Base-by-base conservation (phyloP, 192 early-diverging fungal genomes). In the Powellomyces hirtus region DNA sequence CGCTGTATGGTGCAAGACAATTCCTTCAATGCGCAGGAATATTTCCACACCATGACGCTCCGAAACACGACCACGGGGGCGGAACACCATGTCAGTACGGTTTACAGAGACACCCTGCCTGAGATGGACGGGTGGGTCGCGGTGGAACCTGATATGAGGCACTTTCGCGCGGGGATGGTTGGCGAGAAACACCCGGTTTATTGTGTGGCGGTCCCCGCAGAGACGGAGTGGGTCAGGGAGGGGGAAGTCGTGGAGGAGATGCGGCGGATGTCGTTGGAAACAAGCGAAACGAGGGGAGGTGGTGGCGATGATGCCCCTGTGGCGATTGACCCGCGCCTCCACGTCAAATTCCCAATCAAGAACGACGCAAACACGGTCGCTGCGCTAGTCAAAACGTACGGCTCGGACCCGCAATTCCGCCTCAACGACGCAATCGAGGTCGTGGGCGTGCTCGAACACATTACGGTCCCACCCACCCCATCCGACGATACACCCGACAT, bases 1-100 rank as follows among this genome's bases (percentile, higher is more conserved):
- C 66, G 76, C 24, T 72, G 61, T 37, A 74, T 74, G 68, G 72
- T 77, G n/a, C 76, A 77, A 42, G 76, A 77, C 56, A 77, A 77
- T 51, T 72, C 72, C 1, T 74, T 77, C 50, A 59, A 68, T 27
- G 59, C 68, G 0, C 68, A 77, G 46, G 68, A 74, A 40, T 77
- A 74, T 55, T 42, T 71, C 2, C 22, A 42, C 10, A n/a, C 66
- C 14, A 33, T 71, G 29, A 68, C 49, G 24, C 1, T 72, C 30
- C 31, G 66, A 14, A 60, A 76, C 38, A 1, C 13, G 8, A 40
- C 33, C n/a, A 72, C 69, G 3, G 75, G 75, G 27, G 75, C 68
- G 27, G 60, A 16, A 46, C 24, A 24, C 11, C 7, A 14, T 31
- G 33, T 56, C 4, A 26, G 52, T 40, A 67, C 53, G 20, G 27